Conservation (phyloP, 2,329 filamentous ascomycete genomes). For the Xylariaceae sp. region DNA sequence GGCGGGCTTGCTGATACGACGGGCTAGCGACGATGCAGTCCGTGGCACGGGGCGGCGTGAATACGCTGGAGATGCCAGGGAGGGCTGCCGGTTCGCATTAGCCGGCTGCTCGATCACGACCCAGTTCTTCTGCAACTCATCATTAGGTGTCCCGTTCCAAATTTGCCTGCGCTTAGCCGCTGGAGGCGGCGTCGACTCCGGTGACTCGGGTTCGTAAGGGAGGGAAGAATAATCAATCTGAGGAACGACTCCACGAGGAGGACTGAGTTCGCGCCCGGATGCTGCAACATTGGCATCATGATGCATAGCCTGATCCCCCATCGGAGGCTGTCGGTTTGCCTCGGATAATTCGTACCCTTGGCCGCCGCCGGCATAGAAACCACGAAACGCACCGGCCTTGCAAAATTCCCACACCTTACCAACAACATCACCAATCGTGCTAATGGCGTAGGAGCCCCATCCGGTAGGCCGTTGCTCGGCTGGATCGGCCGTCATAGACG, state of each 20-base stretch:
- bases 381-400: conserved; percentile 66
- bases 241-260: conserved; percentile 33
- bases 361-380: conserved; percentile 84
- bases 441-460: conserved; percentile 59
- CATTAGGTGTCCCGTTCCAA: conserved; percentile 41
- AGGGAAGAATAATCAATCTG: conserved; percentile 34
- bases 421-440: conserved; percentile 61
- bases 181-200: conserved; percentile 43
- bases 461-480: conserved; percentile 33
- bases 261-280: conserved; percentile 18
- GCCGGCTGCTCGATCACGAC: conserved; percentile 56
- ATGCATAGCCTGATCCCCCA: conserved; percentile 25
- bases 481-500: conserved; percentile 22
- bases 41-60: conserved; percentile 32
- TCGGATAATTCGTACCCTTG: conserved; percentile 57
- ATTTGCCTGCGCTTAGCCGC: conserved; percentile 53
- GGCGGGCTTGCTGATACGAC: conserved; percentile 44
- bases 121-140: conserved; percentile 65
- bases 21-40: conserved; percentile 33
- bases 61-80: conserved; percentile 23
- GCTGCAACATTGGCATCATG: conserved; percentile 32
- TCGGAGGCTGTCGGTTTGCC: conserved; percentile 23
- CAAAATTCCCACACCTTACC: conserved; percentile 86
- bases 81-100: conserved; percentile 21
- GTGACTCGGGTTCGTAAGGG: conserved; percentile 32